phyloP scores from a whole-genome alignment of 371 early-diverging fungal genomes.

The Rhizopus microsporus region DNA sequence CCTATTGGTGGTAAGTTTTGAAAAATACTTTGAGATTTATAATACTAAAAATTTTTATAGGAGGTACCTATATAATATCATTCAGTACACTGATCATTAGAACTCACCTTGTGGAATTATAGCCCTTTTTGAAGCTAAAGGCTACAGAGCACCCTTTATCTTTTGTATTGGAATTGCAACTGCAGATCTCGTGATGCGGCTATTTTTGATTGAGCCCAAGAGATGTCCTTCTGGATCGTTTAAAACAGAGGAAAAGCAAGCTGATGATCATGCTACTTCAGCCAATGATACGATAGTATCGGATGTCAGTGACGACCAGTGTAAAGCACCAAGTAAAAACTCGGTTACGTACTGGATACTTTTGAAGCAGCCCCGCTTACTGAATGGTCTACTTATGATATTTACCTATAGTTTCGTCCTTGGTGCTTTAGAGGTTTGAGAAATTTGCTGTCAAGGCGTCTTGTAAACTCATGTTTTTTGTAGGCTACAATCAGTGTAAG shows the following conservation, averaged over 20 bases:
- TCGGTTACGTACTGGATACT: constrained; percentile 19
- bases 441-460: too few species aligned
- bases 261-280: neutral
- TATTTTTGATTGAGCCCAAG: constrained; percentile 46
- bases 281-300: too few species aligned
- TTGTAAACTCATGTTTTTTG: neutral
- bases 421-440: constrained; percentile 29
- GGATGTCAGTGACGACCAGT: too few species aligned
- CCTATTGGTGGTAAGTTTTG: constrained; percentile 46
- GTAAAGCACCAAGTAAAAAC: neutral
- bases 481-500: constrained; percentile 50
- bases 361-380: constrained; percentile 18
- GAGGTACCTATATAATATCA: neutral
- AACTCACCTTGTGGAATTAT: neutral
- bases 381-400: constrained; percentile 20
- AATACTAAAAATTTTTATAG: neutral
- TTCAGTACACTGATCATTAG: neutral
- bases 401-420: constrained; percentile 23
- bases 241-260: constrained; percentile 10
- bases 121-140: constrained; percentile 55
- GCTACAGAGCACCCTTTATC: constrained; percentile 63
- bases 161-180: constrained; percentile 59
- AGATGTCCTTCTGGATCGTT: constrained; percentile 20
- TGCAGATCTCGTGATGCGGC: constrained; percentile 46
- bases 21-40: too few species aligned